A percentile compares a stretch with the other conserved stretches of the same genome.
Conservation (phyloP, 495 filamentous ascomycete genomes). For the Tricharina praecox region DNA sequence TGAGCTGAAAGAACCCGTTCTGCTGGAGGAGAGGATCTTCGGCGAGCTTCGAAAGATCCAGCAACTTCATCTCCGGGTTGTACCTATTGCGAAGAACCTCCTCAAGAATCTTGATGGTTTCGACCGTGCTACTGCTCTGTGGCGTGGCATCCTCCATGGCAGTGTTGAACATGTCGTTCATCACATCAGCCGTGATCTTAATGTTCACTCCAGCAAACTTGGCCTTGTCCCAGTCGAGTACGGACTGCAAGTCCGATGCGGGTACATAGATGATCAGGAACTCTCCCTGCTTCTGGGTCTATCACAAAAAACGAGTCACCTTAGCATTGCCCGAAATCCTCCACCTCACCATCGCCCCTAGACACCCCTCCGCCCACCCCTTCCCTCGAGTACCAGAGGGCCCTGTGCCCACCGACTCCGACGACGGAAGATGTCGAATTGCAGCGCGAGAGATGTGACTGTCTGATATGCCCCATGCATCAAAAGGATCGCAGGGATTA, state of each 20-base stretch:
- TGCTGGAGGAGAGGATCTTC: slow-evolving; percentile 47
- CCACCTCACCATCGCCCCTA: neutral
- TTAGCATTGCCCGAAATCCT: slow-evolving; percentile 18
- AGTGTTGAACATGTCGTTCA: neutral
- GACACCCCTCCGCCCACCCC: too few relatives aligned
- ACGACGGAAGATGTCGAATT: neutral
- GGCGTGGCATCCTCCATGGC: slow-evolving; percentile 9
- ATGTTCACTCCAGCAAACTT: slow-evolving; percentile 19
- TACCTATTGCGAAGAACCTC: slow-evolving; percentile 58
- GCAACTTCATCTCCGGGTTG: slow-evolving; percentile 46
- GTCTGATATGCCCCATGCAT: slow-evolving; percentile 9
- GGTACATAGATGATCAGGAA: slow-evolving; percentile 17
- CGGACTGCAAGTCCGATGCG: slow-evolving; percentile 9
- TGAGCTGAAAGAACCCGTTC: slow-evolving; percentile 58
- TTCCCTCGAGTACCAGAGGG: neutral
- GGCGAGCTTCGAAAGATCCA: slow-evolving; percentile 61
- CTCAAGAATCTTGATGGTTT: slow-evolving; percentile 9
- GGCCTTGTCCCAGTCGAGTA: slow-evolving; percentile 24
- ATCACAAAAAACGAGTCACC: slow-evolving; percentile 17
- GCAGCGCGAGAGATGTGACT: slow-evolving; percentile 3
- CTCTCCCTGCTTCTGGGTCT: slow-evolving; percentile 24
- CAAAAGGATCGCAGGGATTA: slow-evolving; percentile 9
- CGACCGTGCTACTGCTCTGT: slow-evolving; percentile 9
- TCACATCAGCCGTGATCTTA: slow-evolving; percentile 10
- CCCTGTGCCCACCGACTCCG: neutral